Base-by-base conservation (phyloP, 768 basidiomycete species). In the Polyporus arcularius region DNA sequence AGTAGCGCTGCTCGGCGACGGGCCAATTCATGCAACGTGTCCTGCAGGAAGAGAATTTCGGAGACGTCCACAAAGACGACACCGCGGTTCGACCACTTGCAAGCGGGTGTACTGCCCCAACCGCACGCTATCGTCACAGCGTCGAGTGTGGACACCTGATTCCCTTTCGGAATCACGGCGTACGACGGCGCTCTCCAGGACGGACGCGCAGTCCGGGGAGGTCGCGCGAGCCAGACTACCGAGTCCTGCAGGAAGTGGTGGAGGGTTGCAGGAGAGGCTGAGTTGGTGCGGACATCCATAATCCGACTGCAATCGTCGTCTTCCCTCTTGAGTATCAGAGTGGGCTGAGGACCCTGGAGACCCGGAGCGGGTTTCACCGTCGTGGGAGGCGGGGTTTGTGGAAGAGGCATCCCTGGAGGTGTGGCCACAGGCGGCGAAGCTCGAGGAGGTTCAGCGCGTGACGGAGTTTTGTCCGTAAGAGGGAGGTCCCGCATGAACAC, bases 61-160 rank as follows among this genome's bases (percentile, higher is more conserved):
- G 52, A 35, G 4, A 64, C 55, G 53, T 73, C 67, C 12, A 71
- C 60, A 58, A 73, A 68, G 16, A 72, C 57, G 46, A 72, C 68
- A n/a, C 72, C 72, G n/a, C 57, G 57, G 21, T 52, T 26, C 4
- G 61, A 66, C 63, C 66, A 68, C 6, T 26, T 15, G 30, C 58
- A 63, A 21, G 62, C 21, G 43, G 43, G 32, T n/a, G 28, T 28
- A 14, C 14, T 31, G 9, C 4, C 43, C 80, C 80, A 82, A 14
- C 79, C 82, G 65, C 85, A 85, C 2, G 76, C 82, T 3, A 67
- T n/a, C 2, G 85, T 64, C 8, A 85, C 60, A 1, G 81, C 74
- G n/a, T 80, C 76, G 10, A 85, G 55, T 2, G 76, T 75, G 61
- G 80, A 78, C 9, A 82, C 62, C 14, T 71, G 70, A 43, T 74